Evolutionary conservation across 2,329 filamentous ascomycete genomes (phyloP).

Genomic region (Aspergillus proliferans): DNA sequence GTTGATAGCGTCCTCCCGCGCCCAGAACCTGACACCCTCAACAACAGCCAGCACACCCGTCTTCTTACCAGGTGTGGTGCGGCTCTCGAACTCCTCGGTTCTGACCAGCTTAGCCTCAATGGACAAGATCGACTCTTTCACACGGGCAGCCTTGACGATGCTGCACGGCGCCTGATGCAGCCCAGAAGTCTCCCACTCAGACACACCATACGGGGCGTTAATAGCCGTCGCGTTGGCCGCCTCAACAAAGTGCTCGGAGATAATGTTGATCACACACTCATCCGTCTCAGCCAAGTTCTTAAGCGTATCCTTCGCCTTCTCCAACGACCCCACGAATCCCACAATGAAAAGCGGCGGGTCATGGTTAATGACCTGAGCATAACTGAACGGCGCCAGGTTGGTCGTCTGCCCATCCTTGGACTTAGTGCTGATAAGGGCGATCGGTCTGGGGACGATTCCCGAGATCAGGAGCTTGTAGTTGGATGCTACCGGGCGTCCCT

Average conservation of each 20-base stretch:
- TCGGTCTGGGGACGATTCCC: slow-evolving; percentile 73
- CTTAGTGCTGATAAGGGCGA: slow-evolving; percentile 58
- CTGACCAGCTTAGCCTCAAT: slow-evolving; percentile 75
- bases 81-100: slow-evolving; percentile 69
- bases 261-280: slow-evolving; percentile 83
- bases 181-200: slow-evolving; percentile 74
- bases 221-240: slow-evolving; percentile 77
- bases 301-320: slow-evolving; percentile 69
- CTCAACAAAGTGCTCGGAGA: slow-evolving; percentile 77
- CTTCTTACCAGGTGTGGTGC: slow-evolving; percentile 63
- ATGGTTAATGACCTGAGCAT: slow-evolving; percentile 75
- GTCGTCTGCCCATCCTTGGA: slow-evolving; percentile 56
- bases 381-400: slow-evolving; percentile 84
- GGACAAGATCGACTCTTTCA: slow-evolving; percentile 74
- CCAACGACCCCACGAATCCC: slow-evolving; percentile 52
- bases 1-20: slow-evolving; percentile 78
- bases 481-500: slow-evolving; percentile 58
- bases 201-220: slow-evolving; percentile 68
- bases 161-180: slow-evolving; percentile 62
- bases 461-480: slow-evolving; percentile 95
- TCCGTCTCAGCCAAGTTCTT: slow-evolving; percentile 63
- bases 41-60: slow-evolving; percentile 68
- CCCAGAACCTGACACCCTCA: slow-evolving; percentile 85
- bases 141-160: slow-evolving; percentile 64
- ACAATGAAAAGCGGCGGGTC: slow-evolving; percentile 79